A percentile compares a stretch with the other conserved stretches of the same genome.
phyloP scores from a whole-genome alignment of 1,284 basidiomycete genomes.

The Fomitopsis schrenkii region DNA sequence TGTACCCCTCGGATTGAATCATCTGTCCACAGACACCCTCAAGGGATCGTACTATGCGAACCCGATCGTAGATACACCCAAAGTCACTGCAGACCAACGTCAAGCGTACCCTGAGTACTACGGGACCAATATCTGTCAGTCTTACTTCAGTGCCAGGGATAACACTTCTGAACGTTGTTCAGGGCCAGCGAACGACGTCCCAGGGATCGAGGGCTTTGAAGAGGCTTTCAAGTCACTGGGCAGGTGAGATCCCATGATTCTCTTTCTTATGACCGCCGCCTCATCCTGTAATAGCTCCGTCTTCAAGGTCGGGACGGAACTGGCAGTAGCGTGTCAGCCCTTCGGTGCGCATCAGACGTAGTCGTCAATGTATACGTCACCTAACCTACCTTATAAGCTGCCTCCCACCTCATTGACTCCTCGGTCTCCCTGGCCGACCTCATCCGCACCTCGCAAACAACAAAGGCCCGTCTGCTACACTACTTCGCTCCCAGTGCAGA shows the following conservation, averaged over 20 bases:
- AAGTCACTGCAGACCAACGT: slow-evolving; percentile 50
- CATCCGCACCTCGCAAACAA: slow-evolving; percentile 64
- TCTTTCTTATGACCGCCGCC: background rate
- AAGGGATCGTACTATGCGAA: slow-evolving; percentile 95
- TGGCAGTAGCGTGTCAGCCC: slow-evolving; percentile 83
- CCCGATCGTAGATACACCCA: slow-evolving; percentile 63
- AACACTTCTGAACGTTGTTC: background rate
- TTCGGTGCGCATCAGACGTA: slow-evolving; percentile 52
- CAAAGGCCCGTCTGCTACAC: slow-evolving; percentile 85
- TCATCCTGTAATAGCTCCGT: slow-evolving; percentile 52
- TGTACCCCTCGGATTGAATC: background rate
- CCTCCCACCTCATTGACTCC: slow-evolving; percentile 57
- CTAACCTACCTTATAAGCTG: slow-evolving; percentile 36
- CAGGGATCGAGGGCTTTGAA: slow-evolving; percentile 73
- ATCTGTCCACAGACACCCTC: slow-evolving; percentile 52
- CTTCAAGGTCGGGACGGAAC: slow-evolving; percentile 72
- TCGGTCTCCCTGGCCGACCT: slow-evolving; percentile 60
- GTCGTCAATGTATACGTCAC: background rate
- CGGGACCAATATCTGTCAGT: slow-evolving; percentile 69
- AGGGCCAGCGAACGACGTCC: slow-evolving; percentile 70
- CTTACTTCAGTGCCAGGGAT: background rate
- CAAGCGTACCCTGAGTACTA: slow-evolving; percentile 75
- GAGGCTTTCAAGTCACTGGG: slow-evolving; percentile 83
- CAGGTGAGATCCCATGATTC: slow-evolving; percentile 36
- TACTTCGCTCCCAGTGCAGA: slow-evolving; percentile 74